phyloP scores from a whole-genome alignment of 495 filamentous ascomycete species.

The Penicillium longicatenatum region DNA sequence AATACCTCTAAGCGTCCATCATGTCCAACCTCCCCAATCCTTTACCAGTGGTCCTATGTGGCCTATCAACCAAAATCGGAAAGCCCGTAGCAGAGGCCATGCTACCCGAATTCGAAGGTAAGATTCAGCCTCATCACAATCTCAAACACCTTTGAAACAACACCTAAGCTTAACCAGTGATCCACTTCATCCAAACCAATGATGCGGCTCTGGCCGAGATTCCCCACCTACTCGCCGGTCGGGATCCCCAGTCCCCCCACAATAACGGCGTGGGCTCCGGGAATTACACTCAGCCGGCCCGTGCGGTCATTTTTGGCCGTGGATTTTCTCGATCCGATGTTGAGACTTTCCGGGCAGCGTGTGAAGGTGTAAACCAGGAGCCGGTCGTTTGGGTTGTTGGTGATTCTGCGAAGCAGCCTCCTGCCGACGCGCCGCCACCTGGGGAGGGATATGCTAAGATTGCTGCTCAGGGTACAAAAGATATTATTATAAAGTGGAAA shows the following conservation, averaged over 20 bases:
- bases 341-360: slow-evolving; percentile 11
- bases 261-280: slow-evolving; percentile 31
- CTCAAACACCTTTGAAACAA: background rate
- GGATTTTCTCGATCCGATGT: slow-evolving; percentile 25
- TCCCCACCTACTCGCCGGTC: slow-evolving; percentile 30
- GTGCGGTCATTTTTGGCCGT: slow-evolving; percentile 37
- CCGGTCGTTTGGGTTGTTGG: slow-evolving; percentile 23
- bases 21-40: slow-evolving; percentile 10
- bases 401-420: slow-evolving; percentile 14
- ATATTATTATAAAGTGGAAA: slow-evolving; percentile 15
- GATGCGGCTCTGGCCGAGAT: slow-evolving; percentile 26
- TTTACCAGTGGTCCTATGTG: slow-evolving; percentile 26
- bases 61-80: slow-evolving; percentile 27
- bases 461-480: slow-evolving; percentile 11
- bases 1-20: background rate
- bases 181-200: slow-evolving; percentile 30
- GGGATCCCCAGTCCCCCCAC: slow-evolving; percentile 22
- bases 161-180: slow-evolving; percentile 19
- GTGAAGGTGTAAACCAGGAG: slow-evolving; percentile 3
- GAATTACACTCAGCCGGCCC: slow-evolving; percentile 29
- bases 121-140: background rate
- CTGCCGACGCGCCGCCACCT: slow-evolving; percentile 10
- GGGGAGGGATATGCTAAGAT: slow-evolving; percentile 18
- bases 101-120: slow-evolving; percentile 34
- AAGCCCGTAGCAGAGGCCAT: slow-evolving; percentile 27